phyloP scores from a whole-genome alignment of 192 early-diverging fungal species.

The Backusella australiensis region DNA sequence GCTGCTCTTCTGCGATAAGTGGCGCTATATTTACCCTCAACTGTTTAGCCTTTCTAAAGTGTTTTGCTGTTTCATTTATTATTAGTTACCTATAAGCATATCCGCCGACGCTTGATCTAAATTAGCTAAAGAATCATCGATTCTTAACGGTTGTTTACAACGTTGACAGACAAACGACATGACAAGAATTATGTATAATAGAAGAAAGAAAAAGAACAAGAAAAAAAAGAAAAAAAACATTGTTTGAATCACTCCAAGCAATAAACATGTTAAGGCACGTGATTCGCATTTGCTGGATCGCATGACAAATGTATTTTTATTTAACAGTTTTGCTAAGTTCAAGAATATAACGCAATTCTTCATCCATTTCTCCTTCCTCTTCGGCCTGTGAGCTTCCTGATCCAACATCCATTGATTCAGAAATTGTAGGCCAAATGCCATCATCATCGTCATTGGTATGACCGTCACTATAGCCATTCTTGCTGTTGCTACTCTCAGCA shows the following conservation, averaged over 20 bases:
- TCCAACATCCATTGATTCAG: not conserved
- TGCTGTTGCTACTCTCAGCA: not conserved
- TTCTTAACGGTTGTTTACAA: constrained; percentile 60
- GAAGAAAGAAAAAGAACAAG: constrained; percentile 4
- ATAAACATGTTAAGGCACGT: not conserved
- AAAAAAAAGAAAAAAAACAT: not conserved
- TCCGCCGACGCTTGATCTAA: constrained; percentile 48
- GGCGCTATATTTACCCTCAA: constrained; percentile 21
- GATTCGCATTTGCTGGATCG: not conserved
- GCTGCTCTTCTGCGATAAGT: constrained; percentile 28
- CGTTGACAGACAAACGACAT: constrained; percentile 45
- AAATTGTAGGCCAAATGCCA: constrained; percentile 9
- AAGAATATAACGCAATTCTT: constrained; percentile 33
- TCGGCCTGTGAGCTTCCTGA: not conserved
- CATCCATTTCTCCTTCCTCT: constrained; percentile 29
- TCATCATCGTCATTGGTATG: not conserved
- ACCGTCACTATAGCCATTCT: not conserved
- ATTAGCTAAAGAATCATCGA: constrained; percentile 64
- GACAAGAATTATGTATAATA: not conserved
- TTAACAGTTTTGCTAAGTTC: constrained; percentile 23
- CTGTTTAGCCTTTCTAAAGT: not conserved
- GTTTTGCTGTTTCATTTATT: not conserved
- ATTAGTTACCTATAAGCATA: constrained; percentile 47
- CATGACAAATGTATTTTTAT: not conserved
- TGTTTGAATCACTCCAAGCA: not conserved